Conservation (phyloP, 1,284 basidiomycete genomes). For the Cutaneotrichosporon cyanovorans region DNA sequence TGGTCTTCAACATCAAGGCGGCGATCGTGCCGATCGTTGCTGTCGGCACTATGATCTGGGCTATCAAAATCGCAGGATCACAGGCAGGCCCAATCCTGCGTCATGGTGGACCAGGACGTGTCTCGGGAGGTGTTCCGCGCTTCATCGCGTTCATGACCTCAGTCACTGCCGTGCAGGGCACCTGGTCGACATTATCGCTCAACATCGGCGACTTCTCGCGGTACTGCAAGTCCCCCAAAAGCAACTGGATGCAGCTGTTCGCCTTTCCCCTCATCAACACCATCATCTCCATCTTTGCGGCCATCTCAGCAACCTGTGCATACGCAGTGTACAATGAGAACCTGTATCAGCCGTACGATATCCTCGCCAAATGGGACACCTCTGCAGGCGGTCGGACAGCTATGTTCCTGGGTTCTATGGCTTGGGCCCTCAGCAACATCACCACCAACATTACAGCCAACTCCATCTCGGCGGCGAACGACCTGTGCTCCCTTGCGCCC, state of each 20-base stretch:
- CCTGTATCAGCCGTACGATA: conserved; percentile 25
- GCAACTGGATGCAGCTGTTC: conserved; percentile 12
- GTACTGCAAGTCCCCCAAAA: conserved; percentile 10
- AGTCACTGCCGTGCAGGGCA: conserved; percentile 11
- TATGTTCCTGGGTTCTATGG: conserved; percentile 66
- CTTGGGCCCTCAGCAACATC: conserved; percentile 60
- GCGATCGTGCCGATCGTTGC: conserved; percentile 57
- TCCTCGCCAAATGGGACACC: conserved; percentile 19
- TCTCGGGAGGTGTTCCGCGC: conserved; percentile 3
- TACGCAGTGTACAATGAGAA: conserved; percentile 52
- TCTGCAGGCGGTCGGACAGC: conserved; percentile 48
- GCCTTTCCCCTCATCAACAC: conserved; percentile 14
- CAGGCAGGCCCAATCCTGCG: conserved; percentile 8
- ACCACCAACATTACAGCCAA: conserved; percentile 65
- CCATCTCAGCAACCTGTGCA: conserved; percentile 12
- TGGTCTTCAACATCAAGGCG: conserved; percentile 61
- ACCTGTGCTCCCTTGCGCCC: conserved; percentile 55
- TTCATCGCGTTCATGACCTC: conserved; percentile 18
- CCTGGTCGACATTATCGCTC: conserved; percentile 14
- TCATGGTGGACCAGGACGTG: conserved; percentile 1
- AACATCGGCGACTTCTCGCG: conserved; percentile 19
- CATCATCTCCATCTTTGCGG: conserved; percentile 42
- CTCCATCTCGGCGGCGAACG: conserved; percentile 67
- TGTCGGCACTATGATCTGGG: conserved; percentile 63
- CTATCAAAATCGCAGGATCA: conserved; percentile 28